A percentile compares a stretch with the other conserved stretches of the same genome.
These are phyloP conservation scores for Eutrema salsugineum DNA, from an alignment of 441 rosid species.

Conservation along the genomic window DNA sequence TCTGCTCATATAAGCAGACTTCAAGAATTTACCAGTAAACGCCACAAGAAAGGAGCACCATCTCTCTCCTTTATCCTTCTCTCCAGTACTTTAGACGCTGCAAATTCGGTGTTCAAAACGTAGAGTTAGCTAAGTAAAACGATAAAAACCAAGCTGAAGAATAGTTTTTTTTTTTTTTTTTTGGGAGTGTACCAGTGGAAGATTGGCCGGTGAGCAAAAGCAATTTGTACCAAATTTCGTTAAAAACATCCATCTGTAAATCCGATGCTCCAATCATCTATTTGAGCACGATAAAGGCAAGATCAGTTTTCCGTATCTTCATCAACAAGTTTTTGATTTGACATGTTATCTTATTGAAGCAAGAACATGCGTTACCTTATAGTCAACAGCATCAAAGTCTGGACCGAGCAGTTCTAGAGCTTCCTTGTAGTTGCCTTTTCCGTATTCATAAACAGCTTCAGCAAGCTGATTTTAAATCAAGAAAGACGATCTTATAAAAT, in stretches of 20 bases:
- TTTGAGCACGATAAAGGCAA: background rate
- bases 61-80: conserved; percentile 52
- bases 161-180: background rate
- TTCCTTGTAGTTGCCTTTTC: conserved; percentile 44
- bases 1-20: background rate
- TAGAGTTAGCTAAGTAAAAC: background rate
- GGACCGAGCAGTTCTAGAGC: conserved; percentile 60
- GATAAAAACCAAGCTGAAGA: background rate
- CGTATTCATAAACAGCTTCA: conserved; percentile 60
- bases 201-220: conserved; percentile 58
- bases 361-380: conserved; percentile 45
- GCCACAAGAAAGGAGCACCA: conserved; percentile 71
- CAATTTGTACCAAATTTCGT: conserved; percentile 63
- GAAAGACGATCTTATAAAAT: background rate
- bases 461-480: conserved; percentile 51
- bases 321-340: background rate
- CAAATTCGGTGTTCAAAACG: conserved; percentile 1
- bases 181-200: conserved; percentile 41
- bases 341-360: background rate
- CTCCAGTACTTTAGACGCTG: conserved; percentile 55
- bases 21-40: conserved; percentile 47
- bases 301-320: background rate
- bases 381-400: conserved; percentile 58
- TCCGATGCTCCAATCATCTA: conserved; percentile 81
- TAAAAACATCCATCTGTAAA: conserved; percentile 78